Evolutionary conservation across 345 rosid species (phyloP), one percentile per base, ranked within the genome.

Genomic region (Bretschneidera sinensis): DNA sequence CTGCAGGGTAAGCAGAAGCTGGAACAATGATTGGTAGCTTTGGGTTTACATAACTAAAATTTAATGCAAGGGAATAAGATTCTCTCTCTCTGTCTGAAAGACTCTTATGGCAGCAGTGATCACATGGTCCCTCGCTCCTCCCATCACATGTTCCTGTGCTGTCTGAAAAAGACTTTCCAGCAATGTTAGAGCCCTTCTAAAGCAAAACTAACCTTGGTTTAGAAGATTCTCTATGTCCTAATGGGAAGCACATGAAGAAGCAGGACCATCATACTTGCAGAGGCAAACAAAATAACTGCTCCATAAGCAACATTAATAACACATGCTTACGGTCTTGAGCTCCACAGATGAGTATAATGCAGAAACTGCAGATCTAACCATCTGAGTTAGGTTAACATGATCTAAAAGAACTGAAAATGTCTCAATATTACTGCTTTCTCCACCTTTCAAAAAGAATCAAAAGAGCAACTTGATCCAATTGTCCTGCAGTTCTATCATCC

Each of bases 121-220:
- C 91, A 83, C 89, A 80, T 85, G 95, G 85, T 57, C 89, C 87
- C 83, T 79, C 57, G 81, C 68, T 79, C 61, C 72, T 75, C 57
- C 53, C 70, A 69, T 73, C 81, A 83, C 77, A 76, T 79, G 84
- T 48, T 62, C 83, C 79, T 83, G 89, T 77, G 89, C 80, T 75
- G 83, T 79, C 79, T 60, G 83, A 81, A 73, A 69, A 79, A 58
- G 85, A 84, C 86, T 73, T 75, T 75, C 78, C 79, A 83, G 75
- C 79, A 54, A 69, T 18, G 54, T 43, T 8, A 48, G 17, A 33
- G 21, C 43, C 6, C 51, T 35, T 59, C 54, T 55, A 47, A 45
- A 7, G 50, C 13, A 11, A 51, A 43, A 43, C 61, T 33, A 48
- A 62, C 64, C 72, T 70, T 60, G 49, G 62, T 68, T 58, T 60